These are phyloP conservation scores for Uromyces viciae-fabae DNA, from an alignment of 1,284 basidiomycete genomes.

Conservation along the genomic window DNA sequence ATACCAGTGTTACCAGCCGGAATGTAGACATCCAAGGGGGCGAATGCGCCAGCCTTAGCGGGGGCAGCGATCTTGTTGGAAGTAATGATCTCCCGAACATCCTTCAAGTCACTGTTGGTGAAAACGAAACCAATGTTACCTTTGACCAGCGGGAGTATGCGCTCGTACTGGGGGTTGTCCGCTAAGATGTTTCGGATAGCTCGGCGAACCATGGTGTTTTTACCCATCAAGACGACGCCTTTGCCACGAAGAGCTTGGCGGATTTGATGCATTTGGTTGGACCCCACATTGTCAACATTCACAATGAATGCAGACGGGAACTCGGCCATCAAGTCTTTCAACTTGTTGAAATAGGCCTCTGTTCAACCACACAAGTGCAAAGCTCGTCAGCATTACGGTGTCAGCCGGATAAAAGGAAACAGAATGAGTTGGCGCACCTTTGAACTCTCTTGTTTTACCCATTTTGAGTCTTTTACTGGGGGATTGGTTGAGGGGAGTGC, in stretches of 20 bases:
- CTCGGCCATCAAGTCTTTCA: slow-evolving; percentile 85
- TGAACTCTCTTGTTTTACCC: slow-evolving; percentile 45
- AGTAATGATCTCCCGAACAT: slow-evolving; percentile 82
- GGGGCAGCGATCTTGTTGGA: slow-evolving; percentile 98
- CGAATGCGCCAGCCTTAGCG: slow-evolving; percentile 94
- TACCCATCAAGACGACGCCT: slow-evolving; percentile 97
- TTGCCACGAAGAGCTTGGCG: slow-evolving; percentile 93
- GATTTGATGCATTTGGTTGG: slow-evolving; percentile 98
- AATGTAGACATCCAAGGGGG: slow-evolving; percentile 85
- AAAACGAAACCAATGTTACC: slow-evolving; percentile 99
- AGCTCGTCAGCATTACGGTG: slow-evolving; percentile 52
- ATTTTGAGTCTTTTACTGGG: slow-evolving; percentile 19
- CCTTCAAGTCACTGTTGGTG: slow-evolving; percentile 87
- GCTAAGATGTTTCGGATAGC: slow-evolving; percentile 83
- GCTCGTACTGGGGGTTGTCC: slow-evolving; percentile 91
- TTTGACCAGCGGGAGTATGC: slow-evolving; percentile 87
- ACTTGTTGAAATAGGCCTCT: slow-evolving; percentile 87
- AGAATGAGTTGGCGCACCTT: slow-evolving; percentile 15
- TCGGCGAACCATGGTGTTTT: slow-evolving; percentile 99
- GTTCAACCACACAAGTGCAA: slow-evolving; percentile 83
- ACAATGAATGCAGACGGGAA: slow-evolving; percentile 97
- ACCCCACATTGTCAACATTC: slow-evolving; percentile 99
- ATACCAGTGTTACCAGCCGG: slow-evolving; percentile 98
- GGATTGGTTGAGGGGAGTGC: slow-evolving; percentile 5
- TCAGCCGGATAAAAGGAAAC: too few species aligned